These are phyloP conservation scores for Pholiota conissans DNA, from an alignment of 768 basidiomycete species.

Conservation along the genomic window DNA sequence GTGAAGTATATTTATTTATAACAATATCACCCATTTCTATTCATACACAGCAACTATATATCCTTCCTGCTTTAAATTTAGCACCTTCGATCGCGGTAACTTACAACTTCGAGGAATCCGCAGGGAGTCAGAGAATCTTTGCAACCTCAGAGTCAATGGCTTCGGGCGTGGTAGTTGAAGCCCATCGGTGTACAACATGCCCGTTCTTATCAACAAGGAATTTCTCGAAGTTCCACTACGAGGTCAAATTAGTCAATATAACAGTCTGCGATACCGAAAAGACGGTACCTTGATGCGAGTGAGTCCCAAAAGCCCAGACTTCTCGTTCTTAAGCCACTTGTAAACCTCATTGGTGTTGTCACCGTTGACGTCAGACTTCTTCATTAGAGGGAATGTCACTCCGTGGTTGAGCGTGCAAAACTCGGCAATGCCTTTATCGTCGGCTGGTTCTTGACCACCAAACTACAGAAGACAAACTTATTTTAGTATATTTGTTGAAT, in stretches of 20 bases:
- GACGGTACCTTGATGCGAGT: constrained; percentile 68
- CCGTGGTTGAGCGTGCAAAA: constrained; percentile 85
- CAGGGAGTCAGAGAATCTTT: constrained; percentile 48
- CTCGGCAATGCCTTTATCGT: constrained; percentile 69
- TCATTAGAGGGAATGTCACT: constrained; percentile 88
- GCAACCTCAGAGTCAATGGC: constrained; percentile 63
- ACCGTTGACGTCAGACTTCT: constrained; percentile 93
- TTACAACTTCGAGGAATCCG: not conserved
- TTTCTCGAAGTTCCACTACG: constrained; percentile 92
- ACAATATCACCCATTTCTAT: not conserved
- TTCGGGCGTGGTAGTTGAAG: constrained; percentile 70
- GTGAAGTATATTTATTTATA: not conserved
- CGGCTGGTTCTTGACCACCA: constrained; percentile 82
- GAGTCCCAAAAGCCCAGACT: constrained; percentile 70
- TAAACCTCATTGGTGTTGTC: constrained; percentile 80
- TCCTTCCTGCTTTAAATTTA: not conserved
- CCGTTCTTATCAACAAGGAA: constrained; percentile 83
- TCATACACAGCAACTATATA: not conserved
- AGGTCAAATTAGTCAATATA: constrained; percentile 1
- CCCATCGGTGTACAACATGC: constrained; percentile 73
- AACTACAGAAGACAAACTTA: constrained; percentile 47
- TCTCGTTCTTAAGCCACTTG: constrained; percentile 82
- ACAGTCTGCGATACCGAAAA: not conserved
- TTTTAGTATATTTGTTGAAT: not conserved
- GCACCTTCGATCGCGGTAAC: not conserved